These are phyloP conservation scores for Thelonectria discophora DNA, from an alignment of 2,329 filamentous ascomycete genomes.

Conservation along the genomic window DNA sequence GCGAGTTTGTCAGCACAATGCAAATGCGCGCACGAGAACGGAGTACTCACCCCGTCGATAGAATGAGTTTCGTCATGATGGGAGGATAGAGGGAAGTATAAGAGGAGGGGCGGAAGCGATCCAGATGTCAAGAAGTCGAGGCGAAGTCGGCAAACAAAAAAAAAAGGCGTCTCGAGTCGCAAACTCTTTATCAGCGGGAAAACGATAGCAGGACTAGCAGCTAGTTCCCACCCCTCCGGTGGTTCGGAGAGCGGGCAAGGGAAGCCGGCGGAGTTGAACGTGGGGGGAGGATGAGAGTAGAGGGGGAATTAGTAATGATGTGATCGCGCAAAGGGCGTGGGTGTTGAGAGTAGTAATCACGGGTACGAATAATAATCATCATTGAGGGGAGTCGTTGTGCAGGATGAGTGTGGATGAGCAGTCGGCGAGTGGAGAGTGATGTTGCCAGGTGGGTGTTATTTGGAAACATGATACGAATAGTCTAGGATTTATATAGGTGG, in stretches of 20 bases:
- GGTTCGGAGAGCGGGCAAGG: constrained; percentile 26
- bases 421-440: constrained; percentile 9
- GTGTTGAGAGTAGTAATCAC: constrained; percentile 14
- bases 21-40: constrained; percentile 24
- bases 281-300: constrained; percentile 25
- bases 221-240: constrained; percentile 25
- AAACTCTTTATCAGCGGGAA: constrained; percentile 37
- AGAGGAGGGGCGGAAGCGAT: constrained; percentile 8
- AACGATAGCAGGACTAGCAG: constrained; percentile 22
- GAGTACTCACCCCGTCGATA: constrained; percentile 80
- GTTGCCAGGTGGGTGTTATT: no score
- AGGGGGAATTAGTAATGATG: constrained; percentile 30
- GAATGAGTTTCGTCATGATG: constrained; percentile 78
- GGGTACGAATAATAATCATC: constrained; percentile 21
- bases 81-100: constrained; percentile 7
- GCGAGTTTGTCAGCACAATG: constrained; percentile 35
- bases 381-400: not conserved
- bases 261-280: constrained; percentile 19
- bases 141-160: constrained; percentile 21
- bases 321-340: constrained; percentile 10
- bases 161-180: constrained; percentile 36
- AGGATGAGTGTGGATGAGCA: not conserved
- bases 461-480: no score
- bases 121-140: constrained; percentile 5
- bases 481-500: no score